A percentile compares a stretch with the other conserved stretches of the same genome.
These are phyloP conservation scores for Gentiana straminea DNA, from an alignment of 257 asterid species.

Conservation along the genomic window DNA sequence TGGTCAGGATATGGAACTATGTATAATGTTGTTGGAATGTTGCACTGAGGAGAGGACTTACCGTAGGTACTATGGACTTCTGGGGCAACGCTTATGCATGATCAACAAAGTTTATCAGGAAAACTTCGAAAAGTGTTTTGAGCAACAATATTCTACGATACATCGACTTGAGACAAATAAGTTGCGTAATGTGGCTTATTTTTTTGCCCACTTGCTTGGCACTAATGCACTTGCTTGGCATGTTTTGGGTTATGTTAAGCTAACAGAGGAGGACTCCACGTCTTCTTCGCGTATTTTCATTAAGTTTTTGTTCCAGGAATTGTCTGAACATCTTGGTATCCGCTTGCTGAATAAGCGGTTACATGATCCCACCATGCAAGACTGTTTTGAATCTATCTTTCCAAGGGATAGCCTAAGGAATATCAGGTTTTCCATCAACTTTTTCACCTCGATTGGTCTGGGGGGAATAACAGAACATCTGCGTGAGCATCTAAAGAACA, in stretches of 20 bases:
- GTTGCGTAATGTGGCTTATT: slow-evolving; percentile 80
- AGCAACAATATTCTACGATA: slow-evolving; percentile 85
- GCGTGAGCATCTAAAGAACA: slow-evolving; percentile 78
- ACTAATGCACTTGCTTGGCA: slow-evolving; percentile 89
- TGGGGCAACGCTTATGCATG: slow-evolving; percentile 90
- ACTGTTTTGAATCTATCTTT: slow-evolving; percentile 65
- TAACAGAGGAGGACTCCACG: slow-evolving; percentile 96
- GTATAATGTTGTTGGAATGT: slow-evolving; percentile 88
- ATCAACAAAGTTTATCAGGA: slow-evolving; percentile 75
- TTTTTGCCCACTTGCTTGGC: slow-evolving; percentile 86
- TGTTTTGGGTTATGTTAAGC: slow-evolving; percentile 60
- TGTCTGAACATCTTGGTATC: slow-evolving; percentile 86
- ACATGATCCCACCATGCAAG: slow-evolving; percentile 69
- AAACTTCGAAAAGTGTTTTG: slow-evolving; percentile 78
- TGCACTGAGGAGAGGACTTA: slow-evolving; percentile 98
- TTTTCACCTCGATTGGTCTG: slow-evolving; percentile 84
- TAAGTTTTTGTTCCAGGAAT: slow-evolving; percentile 92
- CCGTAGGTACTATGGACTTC: slow-evolving; percentile 80
- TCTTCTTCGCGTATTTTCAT: slow-evolving; percentile 92
- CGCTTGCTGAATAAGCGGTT: slow-evolving; percentile 68
- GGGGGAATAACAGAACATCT: slow-evolving; percentile 79
- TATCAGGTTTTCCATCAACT: slow-evolving; percentile 71
- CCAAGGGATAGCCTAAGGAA: slow-evolving; percentile 80
- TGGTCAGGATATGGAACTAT: slow-evolving; percentile 97
- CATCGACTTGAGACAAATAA: slow-evolving; percentile 86